phyloP scores from a whole-genome alignment of 2,329 filamentous ascomycete genomes.

The Sporothrix inflata region DNA sequence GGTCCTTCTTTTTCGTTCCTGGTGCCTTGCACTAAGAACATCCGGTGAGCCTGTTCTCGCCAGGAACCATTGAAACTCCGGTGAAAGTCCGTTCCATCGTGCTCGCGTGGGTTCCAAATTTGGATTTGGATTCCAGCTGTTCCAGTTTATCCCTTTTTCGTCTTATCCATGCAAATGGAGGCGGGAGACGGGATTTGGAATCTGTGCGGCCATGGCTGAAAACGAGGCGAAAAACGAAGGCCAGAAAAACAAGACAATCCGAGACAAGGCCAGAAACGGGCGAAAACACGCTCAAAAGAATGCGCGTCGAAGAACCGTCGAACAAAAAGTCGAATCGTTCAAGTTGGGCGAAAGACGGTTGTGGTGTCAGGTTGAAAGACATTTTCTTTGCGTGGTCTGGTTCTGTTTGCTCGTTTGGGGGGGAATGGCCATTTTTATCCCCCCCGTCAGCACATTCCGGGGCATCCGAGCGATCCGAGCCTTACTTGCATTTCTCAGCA shows the following conservation, averaged over 20 bases:
- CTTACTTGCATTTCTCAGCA: constrained; percentile 29
- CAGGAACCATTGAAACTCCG: neutral
- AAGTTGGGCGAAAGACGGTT: constrained; percentile 12
- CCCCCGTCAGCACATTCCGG: constrained; percentile 17
- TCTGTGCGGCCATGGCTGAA: neutral
- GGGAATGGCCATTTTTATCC: constrained; percentile 17
- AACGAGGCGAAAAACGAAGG: no score
- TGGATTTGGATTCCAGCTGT: neutral
- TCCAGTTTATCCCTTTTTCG: neutral
- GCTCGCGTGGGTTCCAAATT: neutral
- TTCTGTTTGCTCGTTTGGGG: neutral
- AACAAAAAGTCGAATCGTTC: neutral
- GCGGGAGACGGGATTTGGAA: neutral
- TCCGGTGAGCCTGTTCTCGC: neutral
- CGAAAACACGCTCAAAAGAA: neutral
- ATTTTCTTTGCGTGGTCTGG: neutral
- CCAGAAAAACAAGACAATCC: neutral
- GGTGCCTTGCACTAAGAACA: constrained; percentile 1
- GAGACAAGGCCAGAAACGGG: neutral
- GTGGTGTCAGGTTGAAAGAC: neutral
- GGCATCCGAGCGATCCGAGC: constrained; percentile 30
- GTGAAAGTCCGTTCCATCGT: neutral
- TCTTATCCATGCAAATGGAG: constrained; percentile 14
- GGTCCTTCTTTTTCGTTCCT: neutral
- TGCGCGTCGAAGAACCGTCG: neutral